phyloP scores from a whole-genome alignment of 2,329 filamentous ascomycete species.

The Akanthomyces uredinophilus region DNA sequence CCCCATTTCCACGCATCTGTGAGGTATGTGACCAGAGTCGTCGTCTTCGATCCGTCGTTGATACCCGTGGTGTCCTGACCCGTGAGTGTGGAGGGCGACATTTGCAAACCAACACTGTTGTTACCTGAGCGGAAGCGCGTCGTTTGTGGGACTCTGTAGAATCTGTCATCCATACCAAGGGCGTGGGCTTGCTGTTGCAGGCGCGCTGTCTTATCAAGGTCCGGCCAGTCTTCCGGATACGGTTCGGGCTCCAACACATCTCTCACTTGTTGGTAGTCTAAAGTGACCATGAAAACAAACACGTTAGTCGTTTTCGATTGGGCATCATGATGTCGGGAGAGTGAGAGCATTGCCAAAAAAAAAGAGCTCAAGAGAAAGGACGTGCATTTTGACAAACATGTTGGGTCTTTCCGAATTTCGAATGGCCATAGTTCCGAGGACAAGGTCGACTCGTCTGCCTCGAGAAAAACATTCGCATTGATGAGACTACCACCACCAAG shows the following conservation, averaged over 20 bases:
- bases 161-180: slow-evolving; percentile 47
- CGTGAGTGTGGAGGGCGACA: slow-evolving; percentile 54
- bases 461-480: slow-evolving; percentile 63
- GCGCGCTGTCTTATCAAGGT: slow-evolving; percentile 52
- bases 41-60: slow-evolving; percentile 65
- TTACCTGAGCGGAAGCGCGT: slow-evolving; percentile 57
- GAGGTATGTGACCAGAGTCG: slow-evolving; percentile 61
- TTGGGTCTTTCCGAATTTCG: slow-evolving; percentile 19
- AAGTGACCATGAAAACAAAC: neutral
- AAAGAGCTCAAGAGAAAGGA: neutral
- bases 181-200: slow-evolving; percentile 52
- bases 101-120: slow-evolving; percentile 60
- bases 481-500: slow-evolving; percentile 62
- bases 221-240: slow-evolving; percentile 55
- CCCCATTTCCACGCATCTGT: slow-evolving; percentile 69
- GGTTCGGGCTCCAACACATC: slow-evolving; percentile 52
- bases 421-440: slow-evolving; percentile 3
- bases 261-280: slow-evolving; percentile 53
- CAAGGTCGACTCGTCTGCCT: slow-evolving; percentile 30
- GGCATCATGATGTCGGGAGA: too few relatives aligned
- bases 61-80: slow-evolving; percentile 60
- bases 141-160: slow-evolving; percentile 54
- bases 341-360: neutral
- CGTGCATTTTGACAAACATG: slow-evolving; percentile 45
- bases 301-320: too few relatives aligned